These are phyloP conservation scores for Phytophthora litchii DNA, from an alignment of 352 stramenopile species.

Conservation along the genomic window DNA sequence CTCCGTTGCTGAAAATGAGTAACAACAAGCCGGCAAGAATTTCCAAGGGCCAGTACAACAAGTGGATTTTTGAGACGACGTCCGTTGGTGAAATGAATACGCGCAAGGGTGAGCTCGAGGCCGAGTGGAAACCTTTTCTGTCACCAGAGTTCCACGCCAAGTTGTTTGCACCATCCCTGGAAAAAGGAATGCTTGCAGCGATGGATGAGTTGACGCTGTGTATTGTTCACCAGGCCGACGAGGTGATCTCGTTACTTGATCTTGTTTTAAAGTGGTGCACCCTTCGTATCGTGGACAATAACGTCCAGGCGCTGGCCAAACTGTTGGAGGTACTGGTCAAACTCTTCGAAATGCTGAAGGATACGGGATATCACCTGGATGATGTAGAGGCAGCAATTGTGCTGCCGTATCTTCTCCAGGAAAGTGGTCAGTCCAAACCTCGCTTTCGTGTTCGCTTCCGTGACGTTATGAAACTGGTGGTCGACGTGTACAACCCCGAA, in stretches of 20 bases:
- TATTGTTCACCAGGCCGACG: slow-evolving; percentile 64
- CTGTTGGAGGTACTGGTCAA: slow-evolving; percentile 83
- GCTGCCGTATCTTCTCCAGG: slow-evolving; percentile 81
- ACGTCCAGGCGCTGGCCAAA: slow-evolving; percentile 85
- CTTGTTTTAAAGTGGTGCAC: slow-evolving; percentile 88
- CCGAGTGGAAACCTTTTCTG: slow-evolving; percentile 79
- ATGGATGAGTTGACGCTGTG: slow-evolving; percentile 78
- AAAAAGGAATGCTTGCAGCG: slow-evolving; percentile 85
- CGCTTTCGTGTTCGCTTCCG: slow-evolving; percentile 85
- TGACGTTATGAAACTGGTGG: slow-evolving; percentile 84
- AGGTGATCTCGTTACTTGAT: slow-evolving; percentile 74
- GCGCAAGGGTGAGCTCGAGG: slow-evolving; percentile 77
- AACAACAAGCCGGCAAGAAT: slow-evolving; percentile 61
- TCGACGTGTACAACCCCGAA: slow-evolving; percentile 80
- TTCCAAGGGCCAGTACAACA: slow-evolving; percentile 74
- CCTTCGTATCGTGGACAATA: slow-evolving; percentile 88
- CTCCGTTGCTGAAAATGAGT: slow-evolving; percentile 69
- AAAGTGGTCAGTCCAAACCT: slow-evolving; percentile 85
- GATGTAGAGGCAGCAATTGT: slow-evolving; percentile 86
- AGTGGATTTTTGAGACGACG: slow-evolving; percentile 85
- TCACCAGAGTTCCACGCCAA: slow-evolving; percentile 74
- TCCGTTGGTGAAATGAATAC: slow-evolving; percentile 68
- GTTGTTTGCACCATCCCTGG: slow-evolving; percentile 75
- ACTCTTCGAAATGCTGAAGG: slow-evolving; percentile 83
- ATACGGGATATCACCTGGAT: slow-evolving; percentile 64